Conservation (phyloP, 202 grass and related monocot genomes). For the Saccharum hybrid region DNA sequence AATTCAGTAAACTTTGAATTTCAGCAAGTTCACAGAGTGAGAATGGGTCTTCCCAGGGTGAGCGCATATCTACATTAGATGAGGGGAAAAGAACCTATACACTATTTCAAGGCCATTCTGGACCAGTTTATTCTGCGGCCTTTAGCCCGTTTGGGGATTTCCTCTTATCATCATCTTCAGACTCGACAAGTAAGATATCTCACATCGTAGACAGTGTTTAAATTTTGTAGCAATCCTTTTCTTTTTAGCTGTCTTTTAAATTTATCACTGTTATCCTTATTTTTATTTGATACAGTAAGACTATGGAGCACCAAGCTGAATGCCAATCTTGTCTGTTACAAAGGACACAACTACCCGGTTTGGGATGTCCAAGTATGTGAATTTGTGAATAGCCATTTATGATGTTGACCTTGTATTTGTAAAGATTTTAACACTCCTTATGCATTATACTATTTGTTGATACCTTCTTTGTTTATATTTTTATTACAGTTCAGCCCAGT, state of each 20-base stretch:
- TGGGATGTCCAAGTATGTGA: constrained; percentile 92
- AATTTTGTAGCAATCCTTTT: constrained; percentile 16
- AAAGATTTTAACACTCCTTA: neutral
- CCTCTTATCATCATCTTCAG: constrained; percentile 91
- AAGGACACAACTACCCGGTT: constrained; percentile 96
- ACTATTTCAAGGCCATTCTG: constrained; percentile 91
- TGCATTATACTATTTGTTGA: constrained; percentile 36
- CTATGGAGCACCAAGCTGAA: constrained; percentile 94
- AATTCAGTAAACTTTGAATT: constrained; percentile 33
- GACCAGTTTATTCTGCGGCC: constrained; percentile 85
- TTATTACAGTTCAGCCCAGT: constrained; percentile 86
- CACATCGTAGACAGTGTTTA: constrained; percentile 7
- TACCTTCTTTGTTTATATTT: neutral
- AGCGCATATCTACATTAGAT: constrained; percentile 58
- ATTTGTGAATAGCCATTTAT: constrained; percentile 27
- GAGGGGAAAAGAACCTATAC: constrained; percentile 70
- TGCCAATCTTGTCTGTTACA: constrained; percentile 93
- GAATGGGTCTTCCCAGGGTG: constrained; percentile 62
- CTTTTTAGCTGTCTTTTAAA: constrained; percentile 14
- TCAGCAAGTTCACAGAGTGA: constrained; percentile 67
- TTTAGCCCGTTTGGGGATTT: constrained; percentile 95
- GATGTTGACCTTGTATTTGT: constrained; percentile 7
- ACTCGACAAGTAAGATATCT: constrained; percentile 76
- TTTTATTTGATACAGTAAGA: constrained; percentile 69
- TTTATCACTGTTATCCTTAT: neutral